Base-by-base conservation (phyloP, 345 rosid genomes). In the Excoecaria cochinchinensis region DNA sequence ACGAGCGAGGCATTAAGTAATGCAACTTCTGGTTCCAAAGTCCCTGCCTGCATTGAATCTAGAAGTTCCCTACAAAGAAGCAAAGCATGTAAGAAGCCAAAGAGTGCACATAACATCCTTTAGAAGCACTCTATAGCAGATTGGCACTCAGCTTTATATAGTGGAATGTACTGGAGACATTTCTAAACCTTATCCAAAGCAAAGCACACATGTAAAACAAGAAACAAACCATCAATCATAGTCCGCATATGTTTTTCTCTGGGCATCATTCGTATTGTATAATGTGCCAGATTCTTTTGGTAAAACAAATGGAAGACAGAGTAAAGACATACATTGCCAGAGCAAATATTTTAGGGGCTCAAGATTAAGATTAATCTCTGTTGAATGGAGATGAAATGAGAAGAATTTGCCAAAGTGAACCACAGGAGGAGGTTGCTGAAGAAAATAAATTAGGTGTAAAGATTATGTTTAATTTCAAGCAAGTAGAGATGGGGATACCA, bases 1-100 rank as follows among this genome's bases (percentile, higher is more conserved):
- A 95, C 98, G 69, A 91, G 94, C 71, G 81, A 89, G 53, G 99
- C 93, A 82, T 91, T 93, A 72, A 91, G 92, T 75, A 87, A 81
- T 15, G 99, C 95, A 71, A 84, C 91, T 77, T 93, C 99, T 15
- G 96, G 97, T 75, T 89, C 93, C 76, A 93, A 77, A 17, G 79
- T 89, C 82, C 92, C 97, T 36, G 94, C 89, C 67, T 90, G 90
- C 85, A 95, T 87, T 16, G 86, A 86, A 56, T 84, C 87, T 56
- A 84, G 74, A 74, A 93, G 97, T 71, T 87, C 94, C 87, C 97
- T 89, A 86, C 79, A 79, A 21, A 52, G 44, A 10, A 55, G 31
- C 21, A 24, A 67, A 68, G 72, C 44, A 70, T 51, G 44, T 70
- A 17, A 70, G 46, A 24, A 69, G 25, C 47, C 21, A 4, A 38